Percentiles rank a stretch among this genome's conserved stretches.
phyloP scores from a whole-genome alignment of 805 yeast species.

The Candida dendrica region DNA sequence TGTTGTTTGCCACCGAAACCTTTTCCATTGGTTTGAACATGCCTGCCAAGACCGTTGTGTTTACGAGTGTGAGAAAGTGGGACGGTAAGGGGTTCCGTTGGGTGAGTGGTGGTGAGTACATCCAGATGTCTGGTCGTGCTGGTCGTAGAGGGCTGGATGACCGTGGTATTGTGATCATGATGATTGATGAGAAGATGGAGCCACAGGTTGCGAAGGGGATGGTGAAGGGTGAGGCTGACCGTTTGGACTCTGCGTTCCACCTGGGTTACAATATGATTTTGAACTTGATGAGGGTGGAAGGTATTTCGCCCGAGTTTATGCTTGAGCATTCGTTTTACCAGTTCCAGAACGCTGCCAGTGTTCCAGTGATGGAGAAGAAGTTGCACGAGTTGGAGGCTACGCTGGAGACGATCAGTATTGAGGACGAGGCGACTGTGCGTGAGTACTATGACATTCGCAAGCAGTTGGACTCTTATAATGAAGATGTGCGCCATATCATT shows the following conservation, averaged over 20 bases:
- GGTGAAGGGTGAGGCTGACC: constrained; percentile 98
- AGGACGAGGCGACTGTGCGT: constrained; percentile 65
- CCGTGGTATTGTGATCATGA: constrained; percentile 97
- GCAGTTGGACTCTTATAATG: constrained; percentile 62
- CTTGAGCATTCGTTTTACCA: constrained; percentile 90
- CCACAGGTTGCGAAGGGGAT: constrained; percentile 98
- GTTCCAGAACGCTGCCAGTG: constrained; percentile 87
- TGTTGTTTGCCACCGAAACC: constrained; percentile 95
- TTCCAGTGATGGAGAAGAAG: constrained; percentile 74
- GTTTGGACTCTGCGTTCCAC: constrained; percentile 96
- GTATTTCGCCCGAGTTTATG: constrained; percentile 97
- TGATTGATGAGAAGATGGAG: constrained; percentile 99
- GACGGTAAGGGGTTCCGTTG: constrained; percentile 97
- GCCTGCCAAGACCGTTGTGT: constrained; percentile 99
- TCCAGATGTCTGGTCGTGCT: constrained; percentile 99
- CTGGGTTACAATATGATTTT: constrained; percentile 95
- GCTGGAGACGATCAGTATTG: constrained; percentile 46
- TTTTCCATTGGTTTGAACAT: constrained; percentile 96
- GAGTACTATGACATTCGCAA: constrained; percentile 79
- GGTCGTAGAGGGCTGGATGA: constrained; percentile 99
- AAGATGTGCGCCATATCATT: constrained; percentile 72
- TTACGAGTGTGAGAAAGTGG: constrained; percentile 96
- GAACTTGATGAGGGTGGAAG: constrained; percentile 94
- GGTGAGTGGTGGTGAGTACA: constrained; percentile 99
- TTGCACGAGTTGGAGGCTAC: constrained; percentile 46